These are phyloP conservation scores for Citrus trifoliata DNA, from an alignment of 345 rosid genomes.

Conservation along the genomic window DNA sequence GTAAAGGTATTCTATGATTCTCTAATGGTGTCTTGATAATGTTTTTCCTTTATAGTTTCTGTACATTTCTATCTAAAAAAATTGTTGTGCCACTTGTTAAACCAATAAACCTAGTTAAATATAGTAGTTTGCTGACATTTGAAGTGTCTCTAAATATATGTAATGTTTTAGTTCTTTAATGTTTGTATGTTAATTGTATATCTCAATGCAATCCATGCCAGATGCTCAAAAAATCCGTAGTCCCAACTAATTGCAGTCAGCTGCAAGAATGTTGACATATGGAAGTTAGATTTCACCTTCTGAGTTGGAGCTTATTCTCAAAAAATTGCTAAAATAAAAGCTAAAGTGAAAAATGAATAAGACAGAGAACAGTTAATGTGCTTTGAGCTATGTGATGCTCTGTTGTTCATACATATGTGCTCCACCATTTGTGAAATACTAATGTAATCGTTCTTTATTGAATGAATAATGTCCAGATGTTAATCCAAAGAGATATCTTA, in stretches of 20 bases:
- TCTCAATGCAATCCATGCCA: neutral
- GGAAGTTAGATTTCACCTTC: neutral
- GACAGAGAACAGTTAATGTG: neutral
- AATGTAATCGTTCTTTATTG: neutral
- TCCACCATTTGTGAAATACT: neutral
- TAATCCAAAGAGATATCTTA: neutral
- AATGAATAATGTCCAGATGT: neutral
- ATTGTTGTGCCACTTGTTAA: neutral
- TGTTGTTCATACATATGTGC: neutral
- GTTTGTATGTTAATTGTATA: neutral
- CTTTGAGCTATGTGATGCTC: neutral
- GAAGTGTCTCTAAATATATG: neutral
- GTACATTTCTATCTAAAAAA: constrained; percentile 3
- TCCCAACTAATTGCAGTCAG: neutral
- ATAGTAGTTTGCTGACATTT: neutral
- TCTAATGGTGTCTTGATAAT: neutral
- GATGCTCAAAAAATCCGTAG: neutral
- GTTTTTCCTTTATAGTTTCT: neutral
- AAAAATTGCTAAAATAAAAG: neutral
- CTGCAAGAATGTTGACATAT: neutral
- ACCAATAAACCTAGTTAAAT: neutral
- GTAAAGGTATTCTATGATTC: constrained; percentile 38
- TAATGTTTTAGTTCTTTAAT: neutral
- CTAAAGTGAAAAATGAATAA: neutral
- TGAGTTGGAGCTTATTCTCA: neutral